phyloP scores from a whole-genome alignment of 2,329 filamentous ascomycete genomes.

The Cladophialophora immunda region DNA sequence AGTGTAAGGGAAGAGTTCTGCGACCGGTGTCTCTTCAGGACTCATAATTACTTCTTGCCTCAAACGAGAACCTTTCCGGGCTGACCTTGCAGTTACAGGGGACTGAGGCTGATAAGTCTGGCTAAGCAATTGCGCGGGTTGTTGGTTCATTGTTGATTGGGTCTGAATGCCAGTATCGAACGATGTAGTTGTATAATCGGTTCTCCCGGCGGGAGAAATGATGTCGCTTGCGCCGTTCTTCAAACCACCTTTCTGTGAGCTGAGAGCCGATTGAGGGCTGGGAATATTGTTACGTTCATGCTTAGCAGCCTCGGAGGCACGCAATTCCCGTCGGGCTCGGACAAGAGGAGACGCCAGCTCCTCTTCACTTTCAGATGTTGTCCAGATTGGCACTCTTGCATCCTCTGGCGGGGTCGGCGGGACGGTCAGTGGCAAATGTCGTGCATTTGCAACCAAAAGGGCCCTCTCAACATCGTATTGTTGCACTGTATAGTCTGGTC shows the following conservation, averaged over 20 bases:
- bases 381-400: slow-evolving; percentile 58
- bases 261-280: slow-evolving; percentile 71
- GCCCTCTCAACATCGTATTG: slow-evolving; percentile 93
- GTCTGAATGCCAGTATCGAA: slow-evolving; percentile 50
- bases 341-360: slow-evolving; percentile 76
- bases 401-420: slow-evolving; percentile 81
- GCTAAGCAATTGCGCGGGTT: slow-evolving; percentile 36
- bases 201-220: slow-evolving; percentile 53
- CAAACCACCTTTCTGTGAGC: slow-evolving; percentile 63
- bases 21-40: slow-evolving; percentile 74
- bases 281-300: slow-evolving; percentile 70
- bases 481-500: slow-evolving; percentile 86
- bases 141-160: slow-evolving; percentile 23
- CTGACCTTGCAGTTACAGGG: slow-evolving; percentile 55
- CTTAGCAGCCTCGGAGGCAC: slow-evolving; percentile 68
- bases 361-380: slow-evolving; percentile 74
- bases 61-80: slow-evolving; percentile 69
- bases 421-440: slow-evolving; percentile 82
- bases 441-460: slow-evolving; percentile 84
- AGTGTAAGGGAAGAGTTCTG: slow-evolving; percentile 87
- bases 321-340: slow-evolving; percentile 76
- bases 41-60: slow-evolving; percentile 82
- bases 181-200: slow-evolving; percentile 54
- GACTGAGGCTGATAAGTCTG: slow-evolving; percentile 57
- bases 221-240: slow-evolving; percentile 51